A percentile compares a stretch with the other conserved stretches of the same genome.
phyloP scores from a whole-genome alignment of 495 filamentous ascomycete species.

The Parachaetomium inaequale region DNA sequence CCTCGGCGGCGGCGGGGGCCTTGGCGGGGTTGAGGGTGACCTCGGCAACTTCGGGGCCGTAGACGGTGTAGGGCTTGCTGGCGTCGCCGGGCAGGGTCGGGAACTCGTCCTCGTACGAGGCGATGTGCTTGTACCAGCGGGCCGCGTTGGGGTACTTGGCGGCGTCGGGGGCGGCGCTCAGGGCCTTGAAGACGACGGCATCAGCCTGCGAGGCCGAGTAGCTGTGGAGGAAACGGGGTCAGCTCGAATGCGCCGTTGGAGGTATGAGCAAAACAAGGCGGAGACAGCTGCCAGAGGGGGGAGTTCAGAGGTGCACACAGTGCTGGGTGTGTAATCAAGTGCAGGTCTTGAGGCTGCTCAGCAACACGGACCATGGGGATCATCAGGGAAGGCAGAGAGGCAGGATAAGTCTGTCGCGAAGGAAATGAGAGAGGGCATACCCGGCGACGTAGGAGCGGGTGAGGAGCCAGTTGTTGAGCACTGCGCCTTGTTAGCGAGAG shows the following conservation, averaged over 20 bases:
- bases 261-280: constrained; percentile 6
- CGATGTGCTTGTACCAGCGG: constrained; percentile 99
- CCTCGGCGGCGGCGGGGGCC: constrained; percentile 57
- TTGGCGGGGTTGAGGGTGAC: constrained; percentile 79
- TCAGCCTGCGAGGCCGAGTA: constrained; percentile 89
- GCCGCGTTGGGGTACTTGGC: constrained; percentile 89
- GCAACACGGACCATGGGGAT: constrained; percentile 98
- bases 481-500: constrained; percentile 42
- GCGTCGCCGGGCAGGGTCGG: constrained; percentile 85
- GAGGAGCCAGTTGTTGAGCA: constrained; percentile 86
- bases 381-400: constrained; percentile 61
- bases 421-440: constrained; percentile 48
- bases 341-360: constrained; percentile 97
- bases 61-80: constrained; percentile 78
- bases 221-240: constrained; percentile 44
- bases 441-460: constrained; percentile 92
- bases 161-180: constrained; percentile 69
- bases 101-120: constrained; percentile 86
- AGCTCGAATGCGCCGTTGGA: neutral
- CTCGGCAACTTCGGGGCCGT: constrained; percentile 79
- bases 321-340: constrained; percentile 74
- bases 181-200: constrained; percentile 86
- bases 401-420: neutral
- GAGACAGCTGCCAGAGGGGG: constrained; percentile 16
- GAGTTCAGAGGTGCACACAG: constrained; percentile 81